Evolutionary conservation across 2,329 filamentous ascomycete genomes (phyloP).

Genomic region (Alternaria sp.): DNA sequence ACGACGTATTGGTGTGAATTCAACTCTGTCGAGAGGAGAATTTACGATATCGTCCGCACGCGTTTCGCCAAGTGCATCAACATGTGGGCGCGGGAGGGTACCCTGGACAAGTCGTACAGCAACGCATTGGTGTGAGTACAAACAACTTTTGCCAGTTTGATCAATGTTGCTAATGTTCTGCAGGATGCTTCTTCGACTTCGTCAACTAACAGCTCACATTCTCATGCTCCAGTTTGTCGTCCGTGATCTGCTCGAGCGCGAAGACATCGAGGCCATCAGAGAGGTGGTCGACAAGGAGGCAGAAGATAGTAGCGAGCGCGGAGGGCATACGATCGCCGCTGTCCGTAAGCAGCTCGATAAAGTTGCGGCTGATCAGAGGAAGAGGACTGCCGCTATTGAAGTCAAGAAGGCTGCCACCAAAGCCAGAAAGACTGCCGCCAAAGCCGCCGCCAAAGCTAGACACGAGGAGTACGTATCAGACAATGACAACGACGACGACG

Average conservation of each 20-base stretch:
- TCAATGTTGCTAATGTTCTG: neutral
- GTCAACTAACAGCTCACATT: constrained; percentile 62
- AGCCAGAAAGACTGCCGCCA: constrained; percentile 9
- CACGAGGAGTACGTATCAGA: constrained; percentile 11
- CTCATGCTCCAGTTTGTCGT: constrained; percentile 60
- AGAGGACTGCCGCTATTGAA: constrained; percentile 14
- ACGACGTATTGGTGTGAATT: constrained; percentile 58
- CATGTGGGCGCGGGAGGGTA: constrained; percentile 27
- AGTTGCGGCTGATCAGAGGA: constrained; percentile 30
- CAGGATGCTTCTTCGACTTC: constrained; percentile 58
- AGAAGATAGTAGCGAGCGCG: constrained; percentile 12
- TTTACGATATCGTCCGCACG: constrained; percentile 63
- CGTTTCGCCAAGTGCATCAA: constrained; percentile 58
- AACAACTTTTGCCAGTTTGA: too few species aligned
- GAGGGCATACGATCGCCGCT: constrained; percentile 30
- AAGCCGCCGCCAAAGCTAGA: constrained; percentile 12
- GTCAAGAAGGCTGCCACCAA: constrained; percentile 13
- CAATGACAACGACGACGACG: constrained; percentile 17
- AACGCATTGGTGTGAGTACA: constrained; percentile 51
- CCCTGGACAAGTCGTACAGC: constrained; percentile 47
- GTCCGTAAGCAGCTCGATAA: constrained; percentile 44
- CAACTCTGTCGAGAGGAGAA: constrained; percentile 60
- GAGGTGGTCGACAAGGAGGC: constrained; percentile 38
- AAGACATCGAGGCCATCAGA: constrained; percentile 58
- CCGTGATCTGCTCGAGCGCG: constrained; percentile 54